Conservation (phyloP, 2,329 filamentous ascomycete species). For the Chaetomium olivaceum region DNA sequence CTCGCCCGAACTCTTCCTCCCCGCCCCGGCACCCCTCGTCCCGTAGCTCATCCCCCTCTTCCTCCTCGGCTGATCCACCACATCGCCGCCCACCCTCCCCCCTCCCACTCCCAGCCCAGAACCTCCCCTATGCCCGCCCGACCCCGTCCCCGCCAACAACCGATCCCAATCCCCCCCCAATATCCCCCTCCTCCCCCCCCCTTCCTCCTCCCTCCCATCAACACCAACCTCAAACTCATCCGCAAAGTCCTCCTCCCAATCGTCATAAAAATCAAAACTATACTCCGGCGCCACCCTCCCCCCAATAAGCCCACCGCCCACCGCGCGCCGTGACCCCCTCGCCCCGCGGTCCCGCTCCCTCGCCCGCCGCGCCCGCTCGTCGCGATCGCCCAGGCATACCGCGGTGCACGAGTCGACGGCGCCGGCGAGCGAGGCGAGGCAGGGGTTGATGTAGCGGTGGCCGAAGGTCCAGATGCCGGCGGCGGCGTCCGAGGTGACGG, state of each 20-base stretch:
- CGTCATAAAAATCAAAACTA: slow-evolving; percentile 96
- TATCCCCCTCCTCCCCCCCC: slow-evolving; percentile 59
- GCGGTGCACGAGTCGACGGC: slow-evolving; percentile 72
- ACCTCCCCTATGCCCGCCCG: slow-evolving; percentile 44
- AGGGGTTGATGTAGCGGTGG: slow-evolving; percentile 81
- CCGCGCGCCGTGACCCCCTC: slow-evolving; percentile 53
- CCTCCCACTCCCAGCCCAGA: slow-evolving; percentile 30
- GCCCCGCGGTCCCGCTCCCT: slow-evolving; percentile 61
- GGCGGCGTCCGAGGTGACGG: slow-evolving; percentile 88
- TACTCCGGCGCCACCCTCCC: slow-evolving; percentile 65
- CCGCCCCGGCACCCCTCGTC: slow-evolving; percentile 50
- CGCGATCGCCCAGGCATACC: slow-evolving; percentile 66
- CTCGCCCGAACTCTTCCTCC: slow-evolving; percentile 53
- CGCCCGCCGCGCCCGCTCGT: slow-evolving; percentile 70
- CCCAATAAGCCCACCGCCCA: not conserved
- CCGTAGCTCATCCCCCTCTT: slow-evolving; percentile 91
- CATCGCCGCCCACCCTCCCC: too few species aligned
- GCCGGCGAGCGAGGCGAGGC: slow-evolving; percentile 65
- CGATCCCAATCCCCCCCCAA: slow-evolving; percentile 77
- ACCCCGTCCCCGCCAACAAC: slow-evolving; percentile 61
- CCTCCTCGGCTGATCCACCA: slow-evolving; percentile 65
- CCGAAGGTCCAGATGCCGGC: slow-evolving; percentile 87
- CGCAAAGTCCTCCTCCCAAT: slow-evolving; percentile 74
- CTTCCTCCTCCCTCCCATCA: slow-evolving; percentile 41
- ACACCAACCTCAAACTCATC: slow-evolving; percentile 58